Percentiles rank a stretch among this genome's conserved stretches.
Conservation (phyloP, 192 early-diverging fungal species). For the Fimicolochytrium jonesii region DNA sequence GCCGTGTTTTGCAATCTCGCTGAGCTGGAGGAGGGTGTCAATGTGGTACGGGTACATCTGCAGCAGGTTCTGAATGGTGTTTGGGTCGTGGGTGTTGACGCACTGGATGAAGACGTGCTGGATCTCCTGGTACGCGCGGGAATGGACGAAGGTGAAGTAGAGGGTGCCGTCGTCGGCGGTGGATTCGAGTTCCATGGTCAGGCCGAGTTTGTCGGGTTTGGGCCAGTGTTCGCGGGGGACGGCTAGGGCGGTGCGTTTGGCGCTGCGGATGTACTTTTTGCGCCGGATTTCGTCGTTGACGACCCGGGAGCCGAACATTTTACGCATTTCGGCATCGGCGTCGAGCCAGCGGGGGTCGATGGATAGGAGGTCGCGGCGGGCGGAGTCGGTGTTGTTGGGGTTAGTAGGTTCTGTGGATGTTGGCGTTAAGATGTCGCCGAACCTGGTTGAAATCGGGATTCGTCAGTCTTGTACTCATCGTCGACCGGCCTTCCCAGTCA, state of each 20-base stretch:
- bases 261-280: slow-evolving; percentile 44
- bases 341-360: slow-evolving; percentile 67
- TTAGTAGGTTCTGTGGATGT: neutral
- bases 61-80: slow-evolving; percentile 62
- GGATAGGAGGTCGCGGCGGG: too few species aligned
- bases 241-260: slow-evolving; percentile 57
- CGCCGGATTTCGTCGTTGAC: slow-evolving; percentile 46
- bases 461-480: too few species aligned
- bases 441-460: neutral
- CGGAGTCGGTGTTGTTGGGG: too few species aligned
- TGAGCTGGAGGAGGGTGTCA: slow-evolving; percentile 76
- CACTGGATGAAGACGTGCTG: slow-evolving; percentile 72
- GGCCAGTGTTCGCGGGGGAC: slow-evolving; percentile 68
- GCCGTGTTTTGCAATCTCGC: slow-evolving; percentile 81
- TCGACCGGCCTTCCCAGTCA: too few species aligned
- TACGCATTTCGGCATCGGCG: slow-evolving; percentile 82
- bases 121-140: slow-evolving; percentile 65
- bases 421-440: neutral
- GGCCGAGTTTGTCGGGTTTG: slow-evolving; percentile 27
- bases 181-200: slow-evolving; percentile 38
- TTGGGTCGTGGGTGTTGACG: slow-evolving; percentile 68
- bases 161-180: slow-evolving; percentile 3
- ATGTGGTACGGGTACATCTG: slow-evolving; percentile 85
- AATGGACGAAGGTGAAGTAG: slow-evolving; percentile 62
- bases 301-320: slow-evolving; percentile 85